Base-by-base conservation (phyloP, 2,329 filamentous ascomycete genomes). In the Xylaria sp. region DNA sequence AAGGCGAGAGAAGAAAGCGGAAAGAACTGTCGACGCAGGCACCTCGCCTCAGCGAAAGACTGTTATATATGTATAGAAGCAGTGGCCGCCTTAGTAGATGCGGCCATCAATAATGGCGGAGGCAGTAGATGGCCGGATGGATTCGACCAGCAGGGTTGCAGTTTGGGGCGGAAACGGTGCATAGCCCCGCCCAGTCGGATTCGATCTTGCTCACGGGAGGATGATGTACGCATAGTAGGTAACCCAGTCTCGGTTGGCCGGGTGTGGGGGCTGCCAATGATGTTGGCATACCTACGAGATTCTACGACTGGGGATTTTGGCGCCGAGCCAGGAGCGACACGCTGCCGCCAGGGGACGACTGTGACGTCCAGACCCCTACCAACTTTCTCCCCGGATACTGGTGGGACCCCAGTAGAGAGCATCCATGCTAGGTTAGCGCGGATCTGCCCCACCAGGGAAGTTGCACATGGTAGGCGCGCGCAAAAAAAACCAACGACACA, bases 401-500 rank as follows among this genome's bases (percentile, higher is more conserved):
- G 37, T 39, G 23, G 41, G 56, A 46, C 25, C 55, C 55, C 37
- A 44, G 60, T 8, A 41, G 15, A 25, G n/a, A n/a, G 39, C n/a
- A 46, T 25, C 41, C 15, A 55, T 32, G 13, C 15, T 9, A 20
- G 52, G 52, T 18, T 37, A 37, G n/a, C n/a, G 55, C 55, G 28
- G 23, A 28, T n/a, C 37, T 44, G 18, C 55, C 55, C 55, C 55
- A 23, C 37, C 39, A 44, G 20, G 37, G 18, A 50, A 3, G n/a
- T 10, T 46, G 28, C n/a, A n/a, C n/a, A n/a, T n/a, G n/a, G n/a
- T 70, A 70, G 50, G 64, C 74, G 74, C 74, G 73, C 74, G 74
- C 73, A 28, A 28, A 74, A 74, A 74, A 71, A 41, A 28, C 39
- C 59, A 55, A 57, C 63, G 41, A 66, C 59, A 64, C 72, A 69